Evolutionary conservation across 495 filamentous ascomycete species (phyloP).

Genomic region (Penicillium riverlandense): DNA sequence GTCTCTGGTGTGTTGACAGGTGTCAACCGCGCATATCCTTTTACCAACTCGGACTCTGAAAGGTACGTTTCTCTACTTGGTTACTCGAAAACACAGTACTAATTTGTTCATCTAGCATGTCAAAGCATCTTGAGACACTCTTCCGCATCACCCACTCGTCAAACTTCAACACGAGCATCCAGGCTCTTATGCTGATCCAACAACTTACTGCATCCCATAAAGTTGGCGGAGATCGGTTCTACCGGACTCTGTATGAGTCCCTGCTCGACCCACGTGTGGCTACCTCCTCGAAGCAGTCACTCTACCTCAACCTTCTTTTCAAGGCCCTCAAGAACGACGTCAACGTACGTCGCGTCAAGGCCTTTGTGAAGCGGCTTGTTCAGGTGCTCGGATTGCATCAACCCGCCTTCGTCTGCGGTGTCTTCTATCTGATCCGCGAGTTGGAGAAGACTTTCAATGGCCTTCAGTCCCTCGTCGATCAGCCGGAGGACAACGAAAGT

Average conservation of each 20-base stretch:
- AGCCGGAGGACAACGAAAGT: conserved; percentile 59
- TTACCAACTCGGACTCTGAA: conserved; percentile 70
- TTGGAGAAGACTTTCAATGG: conserved; percentile 68
- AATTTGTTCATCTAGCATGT: conserved; percentile 45
- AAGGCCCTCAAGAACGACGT: conserved; percentile 79
- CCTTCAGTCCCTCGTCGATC: conserved; percentile 62
- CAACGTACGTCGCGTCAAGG: conserved; percentile 82
- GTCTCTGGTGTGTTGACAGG: conserved; percentile 85
- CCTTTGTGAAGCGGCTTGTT: conserved; percentile 86
- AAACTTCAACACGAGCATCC: conserved; percentile 97
- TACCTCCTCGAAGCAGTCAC: conserved; percentile 85
- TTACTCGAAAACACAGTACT: conserved; percentile 4
- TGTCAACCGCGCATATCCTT: conserved; percentile 92
- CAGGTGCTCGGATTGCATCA: conserved; percentile 85
- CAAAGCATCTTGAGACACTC: conserved; percentile 84
- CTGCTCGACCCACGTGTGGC: conserved; percentile 82
- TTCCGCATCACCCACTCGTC: conserved; percentile 95
- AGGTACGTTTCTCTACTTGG: conserved; percentile 40
- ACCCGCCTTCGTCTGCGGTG: conserved; percentile 83
- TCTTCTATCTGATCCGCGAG: conserved; percentile 80
- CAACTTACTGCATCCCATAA: conserved; percentile 79
- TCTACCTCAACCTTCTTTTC: conserved; percentile 91
- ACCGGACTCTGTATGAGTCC: conserved; percentile 90
- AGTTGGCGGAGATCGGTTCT: conserved; percentile 77
- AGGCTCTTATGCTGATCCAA: conserved; percentile 92